Base-by-base conservation (phyloP, 768 basidiomycete species). In the Panellus pusillus region DNA sequence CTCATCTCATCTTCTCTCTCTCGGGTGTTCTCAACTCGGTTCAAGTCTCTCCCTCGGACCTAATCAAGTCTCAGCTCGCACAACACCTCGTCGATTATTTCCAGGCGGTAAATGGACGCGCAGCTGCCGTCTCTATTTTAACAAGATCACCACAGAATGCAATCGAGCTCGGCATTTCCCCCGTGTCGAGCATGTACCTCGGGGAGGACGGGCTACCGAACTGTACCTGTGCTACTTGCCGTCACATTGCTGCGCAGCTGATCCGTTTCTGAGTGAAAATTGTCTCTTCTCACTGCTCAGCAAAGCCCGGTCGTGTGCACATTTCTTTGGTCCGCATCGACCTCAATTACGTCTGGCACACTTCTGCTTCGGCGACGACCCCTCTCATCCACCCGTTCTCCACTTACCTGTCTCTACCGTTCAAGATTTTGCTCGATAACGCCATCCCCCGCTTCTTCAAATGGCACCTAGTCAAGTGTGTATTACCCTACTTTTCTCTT, bases 381-480 rank as follows among this genome's bases (percentile, higher is more conserved):
- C 46, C 54, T 17, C 59, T 61, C n/a, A 65, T 66, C 39, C 66
- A 75, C 64, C 85, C 85, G 4, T 88, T 89, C 64, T 73, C 81
- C 19, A 61, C 68, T n/a, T 71, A 70, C 19, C 70, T 84, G 17
- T 76, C 83, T 49, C 74, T 87, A 11, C 83, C 88, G 12, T 74
- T 79, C 44, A 65, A 75, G 53, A 68, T 76, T 8, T 67, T 81
- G 36, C 73, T 88, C 51, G 76, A 83, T 50, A 74, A 77, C 56
- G 73, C 79, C 31, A 63, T 81, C 20, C 68, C 74, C 35, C 82
- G 80, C 43, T 84, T 87, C 58, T 73, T 82, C 32, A 78, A 68
- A 18, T 72, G 74, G 58, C 82, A 88, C 47, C 71, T 89, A 32
- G 79, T 85, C 43, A 80, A 75, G 87, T 86, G 61, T 39, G 74